Evolutionary conservation across 2,329 filamentous ascomycete genomes (phyloP).

Genomic region (Pestalotiopsis sp.): DNA sequence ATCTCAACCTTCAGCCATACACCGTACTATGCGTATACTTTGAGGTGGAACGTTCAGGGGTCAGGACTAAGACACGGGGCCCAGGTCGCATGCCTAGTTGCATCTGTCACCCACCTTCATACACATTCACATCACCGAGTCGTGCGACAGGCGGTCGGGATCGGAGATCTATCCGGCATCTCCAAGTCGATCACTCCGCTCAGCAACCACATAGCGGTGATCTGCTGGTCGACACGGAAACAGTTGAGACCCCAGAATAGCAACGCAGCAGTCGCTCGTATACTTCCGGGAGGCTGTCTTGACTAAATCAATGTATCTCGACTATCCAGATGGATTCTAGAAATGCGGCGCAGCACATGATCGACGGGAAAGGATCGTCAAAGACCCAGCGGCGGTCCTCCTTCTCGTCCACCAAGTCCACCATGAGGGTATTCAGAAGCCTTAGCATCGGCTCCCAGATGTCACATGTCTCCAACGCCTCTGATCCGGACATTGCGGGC

Average conservation of each 20-base stretch:
- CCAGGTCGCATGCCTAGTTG: neutral
- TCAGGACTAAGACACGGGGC: neutral
- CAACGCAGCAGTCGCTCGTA: neutral
- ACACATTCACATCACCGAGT: neutral
- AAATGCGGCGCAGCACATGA: slow-evolving; percentile 20
- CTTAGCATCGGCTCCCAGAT: slow-evolving; percentile 32
- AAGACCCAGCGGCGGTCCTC: slow-evolving; percentile 27
- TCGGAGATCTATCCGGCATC: neutral
- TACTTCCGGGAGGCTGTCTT: neutral
- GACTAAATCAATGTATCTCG: neutral
- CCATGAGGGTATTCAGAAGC: slow-evolving; percentile 29
- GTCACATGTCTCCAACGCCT: slow-evolving; percentile 24
- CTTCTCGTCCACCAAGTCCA: slow-evolving; percentile 22
- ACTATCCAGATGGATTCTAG: slow-evolving; percentile 25
- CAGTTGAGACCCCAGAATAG: neutral
- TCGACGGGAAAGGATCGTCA: slow-evolving; percentile 20
- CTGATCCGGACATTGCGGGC: slow-evolving; percentile 24
- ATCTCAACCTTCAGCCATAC: neutral
- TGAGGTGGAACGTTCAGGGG: neutral
- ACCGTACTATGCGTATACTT: neutral
- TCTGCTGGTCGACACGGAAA: neutral
- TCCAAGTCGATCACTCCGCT: neutral
- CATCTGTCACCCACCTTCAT: neutral
- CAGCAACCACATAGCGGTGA: neutral
- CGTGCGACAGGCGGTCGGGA: neutral